Percentiles rank a stretch among this genome's conserved stretches.
Evolutionary conservation across 108 stramenopile genomes (phyloP).

Genomic region (Fragilaria radians): DNA sequence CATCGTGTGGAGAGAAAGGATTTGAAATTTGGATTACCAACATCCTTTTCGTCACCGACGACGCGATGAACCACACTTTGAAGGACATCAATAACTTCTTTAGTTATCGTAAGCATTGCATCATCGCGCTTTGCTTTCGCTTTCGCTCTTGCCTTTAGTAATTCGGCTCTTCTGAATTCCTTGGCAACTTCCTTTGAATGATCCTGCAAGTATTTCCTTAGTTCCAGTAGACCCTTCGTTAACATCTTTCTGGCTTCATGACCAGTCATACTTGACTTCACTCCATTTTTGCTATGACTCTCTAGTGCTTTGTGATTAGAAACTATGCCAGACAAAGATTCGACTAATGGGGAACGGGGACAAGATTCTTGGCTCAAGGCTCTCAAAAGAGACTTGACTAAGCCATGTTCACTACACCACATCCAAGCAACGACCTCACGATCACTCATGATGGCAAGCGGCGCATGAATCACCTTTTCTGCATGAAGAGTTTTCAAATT

Average conservation of each 20-base stretch:
- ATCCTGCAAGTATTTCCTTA: constrained; percentile 46
- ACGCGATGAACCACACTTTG: constrained; percentile 15
- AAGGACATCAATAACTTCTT: constrained; percentile 5
- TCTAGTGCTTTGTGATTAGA: constrained; percentile 26
- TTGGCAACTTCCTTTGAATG: constrained; percentile 42
- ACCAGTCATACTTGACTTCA: constrained; percentile 11
- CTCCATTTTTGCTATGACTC: constrained; percentile 24
- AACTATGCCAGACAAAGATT: constrained; percentile 26
- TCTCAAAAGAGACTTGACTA: constrained; percentile 42
- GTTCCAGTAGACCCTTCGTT: constrained; percentile 46
- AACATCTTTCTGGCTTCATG: constrained; percentile 40
- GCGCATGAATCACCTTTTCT: constrained; percentile 52
- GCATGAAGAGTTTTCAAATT: constrained; percentile 14
- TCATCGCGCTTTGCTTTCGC: constrained; percentile 1
- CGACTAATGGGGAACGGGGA: constrained; percentile 29
- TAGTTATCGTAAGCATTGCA: not conserved
- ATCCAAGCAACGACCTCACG: constrained; percentile 71
- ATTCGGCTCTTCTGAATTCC: constrained; percentile 32
- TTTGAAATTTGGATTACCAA: not conserved
- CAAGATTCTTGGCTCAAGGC: constrained; percentile 28
- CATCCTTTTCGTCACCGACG: not conserved
- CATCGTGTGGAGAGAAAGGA: too few species aligned
- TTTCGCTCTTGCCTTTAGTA: constrained; percentile 6
- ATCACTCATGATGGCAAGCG: constrained; percentile 63
- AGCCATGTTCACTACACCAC: constrained; percentile 59